These are phyloP conservation scores for Salix udensis DNA, from an alignment of 345 rosid species.

Conservation along the genomic window DNA sequence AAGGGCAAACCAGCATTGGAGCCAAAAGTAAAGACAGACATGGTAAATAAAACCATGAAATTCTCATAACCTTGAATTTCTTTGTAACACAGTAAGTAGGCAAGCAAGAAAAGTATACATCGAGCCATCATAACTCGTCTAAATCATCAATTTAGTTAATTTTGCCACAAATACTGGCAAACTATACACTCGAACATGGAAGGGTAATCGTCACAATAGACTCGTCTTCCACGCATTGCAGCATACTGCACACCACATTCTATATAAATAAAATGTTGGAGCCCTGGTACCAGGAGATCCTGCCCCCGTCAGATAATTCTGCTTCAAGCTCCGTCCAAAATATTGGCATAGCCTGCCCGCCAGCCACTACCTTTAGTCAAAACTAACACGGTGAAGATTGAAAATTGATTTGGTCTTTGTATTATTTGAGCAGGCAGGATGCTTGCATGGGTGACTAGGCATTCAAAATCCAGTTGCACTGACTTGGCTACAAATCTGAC, in stretches of 20 bases:
- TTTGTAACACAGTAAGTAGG: neutral
- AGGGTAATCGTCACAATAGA: neutral
- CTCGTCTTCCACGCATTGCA: neutral
- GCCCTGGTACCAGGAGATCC: neutral
- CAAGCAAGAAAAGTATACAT: neutral
- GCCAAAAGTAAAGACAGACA: neutral
- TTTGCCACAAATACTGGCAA: neutral
- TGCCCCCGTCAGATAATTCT: neutral
- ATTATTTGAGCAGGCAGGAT: neutral
- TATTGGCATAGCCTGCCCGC: neutral
- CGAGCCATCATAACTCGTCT: neutral
- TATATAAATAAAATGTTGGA: conserved; percentile 2
- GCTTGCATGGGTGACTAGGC: neutral
- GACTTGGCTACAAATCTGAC: neutral
- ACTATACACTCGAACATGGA: neutral
- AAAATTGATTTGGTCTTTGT: neutral
- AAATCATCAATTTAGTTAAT: neutral
- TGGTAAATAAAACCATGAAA: neutral
- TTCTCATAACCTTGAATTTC: neutral
- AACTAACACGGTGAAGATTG: neutral
- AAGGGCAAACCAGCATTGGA: neutral
- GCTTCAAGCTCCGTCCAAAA: neutral
- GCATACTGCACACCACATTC: conserved; percentile 4
- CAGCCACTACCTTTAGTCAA: neutral
- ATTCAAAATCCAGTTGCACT: conserved; percentile 2